Evolutionary conservation across 805 yeast species (phyloP), one percentile per base, ranked within the genome.

Genomic region (Saccharomycopsis sp.): DNA sequence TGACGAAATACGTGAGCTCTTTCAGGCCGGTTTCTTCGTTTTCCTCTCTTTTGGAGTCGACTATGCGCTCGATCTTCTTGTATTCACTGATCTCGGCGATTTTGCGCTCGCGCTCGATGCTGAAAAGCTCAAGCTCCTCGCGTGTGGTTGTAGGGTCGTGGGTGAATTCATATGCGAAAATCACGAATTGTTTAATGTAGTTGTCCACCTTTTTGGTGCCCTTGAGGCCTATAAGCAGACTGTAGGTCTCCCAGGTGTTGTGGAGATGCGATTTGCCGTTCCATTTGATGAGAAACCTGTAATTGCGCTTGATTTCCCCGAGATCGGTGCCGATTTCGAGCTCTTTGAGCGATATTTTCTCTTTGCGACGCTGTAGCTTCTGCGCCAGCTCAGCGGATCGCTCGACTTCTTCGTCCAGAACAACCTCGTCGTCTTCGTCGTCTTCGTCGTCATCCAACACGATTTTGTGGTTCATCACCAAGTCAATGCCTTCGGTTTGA

Each of bases 51-150:
- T 89, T 89, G 56, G 92, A 84, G 59, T 89, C 91, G 38, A 93
- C 91, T 53, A 93, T 87, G 64, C 99, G 81, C 71, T 93, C 99
- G 38, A 90, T 97, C 44, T 83, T 81, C 62, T 88, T 88, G 74
- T 78, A 92, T 69, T 92, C 97, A 50, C 82, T 85, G 63, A 85
- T 82, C 65, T 89, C 93, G 63, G 93, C 98, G 47, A 88, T 75
- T 68, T 86, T 79, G 53, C 97, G 79, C 68, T 91, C 97, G 25
- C 84, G 81, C 67, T 93, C 98, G 63, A 93, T 80, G 67, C 91
- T 97, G 91, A 93, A 86, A 20, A 90, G 86, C 71, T 93, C 99
- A 47, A 93, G 77, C 64, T 94, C 98, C 72, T 93, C 99, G 56
- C 87, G 81, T 0, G 97, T 89, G 2, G 96, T 89, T 59, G 75